phyloP scores from a whole-genome alignment of 2,329 filamentous ascomycete species.

The Cytospora schulzeri region DNA sequence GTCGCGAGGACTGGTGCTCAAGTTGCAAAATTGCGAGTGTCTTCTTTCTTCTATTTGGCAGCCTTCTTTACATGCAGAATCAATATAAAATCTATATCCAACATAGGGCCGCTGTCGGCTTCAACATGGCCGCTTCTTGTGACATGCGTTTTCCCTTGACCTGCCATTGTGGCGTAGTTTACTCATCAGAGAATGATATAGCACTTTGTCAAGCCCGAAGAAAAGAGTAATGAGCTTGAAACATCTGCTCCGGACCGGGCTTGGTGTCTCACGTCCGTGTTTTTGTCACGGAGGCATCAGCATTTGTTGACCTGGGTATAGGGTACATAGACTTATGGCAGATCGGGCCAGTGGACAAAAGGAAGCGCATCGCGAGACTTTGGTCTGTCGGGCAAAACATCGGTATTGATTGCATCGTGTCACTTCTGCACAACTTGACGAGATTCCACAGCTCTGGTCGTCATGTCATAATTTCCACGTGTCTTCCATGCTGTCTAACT shows the following conservation, averaged over 20 bases:
- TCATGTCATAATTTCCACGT: constrained; percentile 25
- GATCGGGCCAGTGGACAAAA: background rate
- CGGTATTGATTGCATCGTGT: background rate
- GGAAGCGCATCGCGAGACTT: background rate
- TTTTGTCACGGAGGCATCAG: background rate
- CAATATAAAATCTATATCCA: no score
- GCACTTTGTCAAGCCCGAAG: background rate
- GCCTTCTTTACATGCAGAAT: no score
- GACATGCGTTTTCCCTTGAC: background rate
- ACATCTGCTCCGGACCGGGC: no score
- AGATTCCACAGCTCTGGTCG: background rate
- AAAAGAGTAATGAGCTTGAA: no score
- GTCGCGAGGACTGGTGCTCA: no score
- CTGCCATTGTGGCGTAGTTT: no score
- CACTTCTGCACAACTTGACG: background rate
- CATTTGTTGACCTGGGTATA: background rate
- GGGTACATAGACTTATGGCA: no score
- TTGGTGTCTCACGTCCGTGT: background rate
- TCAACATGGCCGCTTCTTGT: no score
- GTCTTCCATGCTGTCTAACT: constrained; percentile 29
- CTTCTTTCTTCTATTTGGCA: no score
- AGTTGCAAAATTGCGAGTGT: no score
- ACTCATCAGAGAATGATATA: background rate
- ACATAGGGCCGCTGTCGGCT: no score
- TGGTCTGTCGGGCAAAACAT: no score